Conservation (phyloP, 2,329 filamentous ascomycete genomes). For the Talaromyces sp. region DNA sequence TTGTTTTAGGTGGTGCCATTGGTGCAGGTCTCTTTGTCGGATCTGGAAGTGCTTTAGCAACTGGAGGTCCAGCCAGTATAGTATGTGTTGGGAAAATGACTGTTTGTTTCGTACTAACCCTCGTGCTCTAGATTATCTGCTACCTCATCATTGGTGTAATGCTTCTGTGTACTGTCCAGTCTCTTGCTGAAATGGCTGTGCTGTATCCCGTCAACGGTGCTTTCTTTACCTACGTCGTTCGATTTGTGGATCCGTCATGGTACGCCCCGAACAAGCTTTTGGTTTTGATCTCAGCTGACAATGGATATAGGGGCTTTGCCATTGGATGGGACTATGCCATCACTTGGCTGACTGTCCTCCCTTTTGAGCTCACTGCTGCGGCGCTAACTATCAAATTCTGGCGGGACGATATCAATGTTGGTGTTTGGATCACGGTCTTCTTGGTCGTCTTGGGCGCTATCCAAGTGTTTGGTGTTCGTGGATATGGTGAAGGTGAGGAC, state of each 20-base stretch:
- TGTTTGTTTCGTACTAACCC: background rate
- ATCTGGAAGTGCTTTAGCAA: conserved; percentile 29
- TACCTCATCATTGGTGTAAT: conserved; percentile 53
- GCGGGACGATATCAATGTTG: conserved; percentile 45
- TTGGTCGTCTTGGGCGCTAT: conserved; percentile 46
- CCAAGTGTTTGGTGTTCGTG: conserved; percentile 53
- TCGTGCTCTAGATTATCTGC: conserved; percentile 19
- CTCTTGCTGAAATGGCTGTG: conserved; percentile 56
- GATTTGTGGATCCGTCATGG: conserved; percentile 57
- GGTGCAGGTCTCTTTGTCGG: conserved; percentile 39
- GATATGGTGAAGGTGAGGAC: conserved; percentile 25
- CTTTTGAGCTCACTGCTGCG: conserved; percentile 65
- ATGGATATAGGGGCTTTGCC: conserved; percentile 33
- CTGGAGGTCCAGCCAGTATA: conserved; percentile 32
- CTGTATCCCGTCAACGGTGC: conserved; percentile 58
- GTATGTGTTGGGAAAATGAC: background rate
- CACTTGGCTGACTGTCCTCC: conserved; percentile 76
- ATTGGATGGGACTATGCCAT: conserved; percentile 60
- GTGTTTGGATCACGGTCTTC: conserved; percentile 54
- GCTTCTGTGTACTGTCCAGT: conserved; percentile 54
- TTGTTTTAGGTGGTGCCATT: conserved; percentile 24
- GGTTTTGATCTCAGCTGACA: background rate
- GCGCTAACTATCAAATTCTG: conserved; percentile 51
- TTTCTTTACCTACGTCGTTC: conserved; percentile 57
- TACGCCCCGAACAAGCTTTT: conserved; percentile 14